Conservation (phyloP, 2,329 filamentous ascomycete species). For the Colletotrichum orbiculare region DNA sequence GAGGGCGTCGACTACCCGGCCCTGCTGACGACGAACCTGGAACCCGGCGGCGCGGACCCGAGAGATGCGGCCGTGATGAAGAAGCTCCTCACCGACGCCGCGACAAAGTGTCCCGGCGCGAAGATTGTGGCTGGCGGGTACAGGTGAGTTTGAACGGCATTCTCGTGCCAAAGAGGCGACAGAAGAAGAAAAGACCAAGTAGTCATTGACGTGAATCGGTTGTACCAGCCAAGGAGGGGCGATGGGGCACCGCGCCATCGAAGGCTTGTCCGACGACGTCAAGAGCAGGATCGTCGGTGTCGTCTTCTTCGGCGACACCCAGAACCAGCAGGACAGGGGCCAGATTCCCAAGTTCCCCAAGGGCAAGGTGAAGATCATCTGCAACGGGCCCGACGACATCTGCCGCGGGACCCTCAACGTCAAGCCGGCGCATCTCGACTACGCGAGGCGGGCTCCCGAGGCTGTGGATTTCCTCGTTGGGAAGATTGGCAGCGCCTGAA, state of each 20-base stretch:
- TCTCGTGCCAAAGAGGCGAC: no score
- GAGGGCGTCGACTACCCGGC: slow-evolving; percentile 49
- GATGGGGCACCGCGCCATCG: slow-evolving; percentile 41
- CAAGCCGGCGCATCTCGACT: slow-evolving; percentile 50
- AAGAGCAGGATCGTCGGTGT: slow-evolving; percentile 38
- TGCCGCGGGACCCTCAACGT: slow-evolving; percentile 49
- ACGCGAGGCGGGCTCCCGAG: slow-evolving; percentile 47
- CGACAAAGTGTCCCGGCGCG: slow-evolving; percentile 48
- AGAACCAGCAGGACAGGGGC: slow-evolving; percentile 46
- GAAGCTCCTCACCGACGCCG: slow-evolving; percentile 47
- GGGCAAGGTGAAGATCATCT: slow-evolving; percentile 51
- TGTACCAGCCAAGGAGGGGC: slow-evolving; percentile 46
- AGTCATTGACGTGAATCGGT: fast-evolving
- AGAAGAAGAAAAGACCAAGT: fast-evolving
- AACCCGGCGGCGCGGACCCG: slow-evolving; percentile 44
- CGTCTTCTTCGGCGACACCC: slow-evolving; percentile 42
- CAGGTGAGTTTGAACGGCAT: slow-evolving; percentile 36
- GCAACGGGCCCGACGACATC: slow-evolving; percentile 51
- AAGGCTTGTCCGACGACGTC: slow-evolving; percentile 36
- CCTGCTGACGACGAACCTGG: slow-evolving; percentile 45
- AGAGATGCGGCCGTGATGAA: slow-evolving; percentile 45
- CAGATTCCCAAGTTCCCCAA: slow-evolving; percentile 48
- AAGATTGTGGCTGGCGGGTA: slow-evolving; percentile 52
- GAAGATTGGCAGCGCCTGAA: slow-evolving; percentile 21
- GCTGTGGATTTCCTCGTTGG: slow-evolving; percentile 44